Conservation (phyloP, 1,284 basidiomycete species). For the Coriolopsis trogii region DNA sequence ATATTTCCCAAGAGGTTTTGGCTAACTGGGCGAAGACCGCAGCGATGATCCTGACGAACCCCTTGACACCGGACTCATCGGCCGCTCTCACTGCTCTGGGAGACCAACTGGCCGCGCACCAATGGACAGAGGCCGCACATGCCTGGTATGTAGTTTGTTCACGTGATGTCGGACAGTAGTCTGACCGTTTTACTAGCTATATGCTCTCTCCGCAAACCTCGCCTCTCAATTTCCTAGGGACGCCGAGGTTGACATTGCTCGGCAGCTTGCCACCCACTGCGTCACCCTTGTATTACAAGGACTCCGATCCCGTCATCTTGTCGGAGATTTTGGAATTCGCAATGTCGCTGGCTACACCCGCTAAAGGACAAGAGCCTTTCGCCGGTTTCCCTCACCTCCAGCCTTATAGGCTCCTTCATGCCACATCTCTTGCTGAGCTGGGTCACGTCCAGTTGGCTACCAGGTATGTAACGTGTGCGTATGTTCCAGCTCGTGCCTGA, state of each 20-base stretch:
- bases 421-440: slow-evolving; percentile 76
- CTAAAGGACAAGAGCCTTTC: slow-evolving; percentile 89
- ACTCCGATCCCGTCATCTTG: slow-evolving; percentile 83
- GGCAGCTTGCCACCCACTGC: slow-evolving; percentile 63
- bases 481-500: not conserved
- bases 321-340: slow-evolving; percentile 96
- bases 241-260: slow-evolving; percentile 66
- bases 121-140: slow-evolving; percentile 88
- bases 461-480: slow-evolving; percentile 48
- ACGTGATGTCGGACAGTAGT: not conserved
- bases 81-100: slow-evolving; percentile 88
- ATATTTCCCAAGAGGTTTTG: slow-evolving; percentile 60
- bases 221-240: slow-evolving; percentile 68
- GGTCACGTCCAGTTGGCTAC: slow-evolving; percentile 77
- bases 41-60: slow-evolving; percentile 83
- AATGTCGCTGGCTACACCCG: slow-evolving; percentile 68
- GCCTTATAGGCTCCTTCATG: slow-evolving; percentile 86
- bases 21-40: slow-evolving; percentile 86
- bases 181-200: slow-evolving; percentile 58
- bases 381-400: slow-evolving; percentile 86
- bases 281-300: slow-evolving; percentile 60
- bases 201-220: slow-evolving; percentile 87
- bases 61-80: slow-evolving; percentile 64
- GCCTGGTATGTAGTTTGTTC: slow-evolving; percentile 64
- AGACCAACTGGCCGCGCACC: slow-evolving; percentile 74